These are phyloP conservation scores for Schizopora paradoxa DNA, from an alignment of 1,284 basidiomycete genomes.

Conservation along the genomic window DNA sequence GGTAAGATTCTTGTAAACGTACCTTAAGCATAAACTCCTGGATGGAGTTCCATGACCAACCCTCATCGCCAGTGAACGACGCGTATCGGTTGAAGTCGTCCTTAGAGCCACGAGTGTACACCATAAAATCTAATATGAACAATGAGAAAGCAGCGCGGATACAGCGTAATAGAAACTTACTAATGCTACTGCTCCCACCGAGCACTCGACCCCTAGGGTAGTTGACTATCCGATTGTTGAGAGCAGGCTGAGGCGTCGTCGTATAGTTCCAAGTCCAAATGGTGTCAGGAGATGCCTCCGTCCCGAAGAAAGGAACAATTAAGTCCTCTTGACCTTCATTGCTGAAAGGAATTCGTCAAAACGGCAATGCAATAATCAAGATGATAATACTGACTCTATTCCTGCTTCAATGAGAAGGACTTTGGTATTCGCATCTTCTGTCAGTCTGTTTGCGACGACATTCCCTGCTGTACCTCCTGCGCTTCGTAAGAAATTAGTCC, in stretches of 20 bases:
- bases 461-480: neutral
- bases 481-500: neutral
- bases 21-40: constrained; percentile 3
- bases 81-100: constrained; percentile 10
- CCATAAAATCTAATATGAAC: constrained; percentile 2
- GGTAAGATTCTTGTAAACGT: neutral
- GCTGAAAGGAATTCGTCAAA: neutral
- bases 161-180: neutral
- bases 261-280: constrained; percentile 7
- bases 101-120: constrained; percentile 6
- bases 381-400: neutral
- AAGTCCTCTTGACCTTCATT: too few relatives aligned
- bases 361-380: neutral
- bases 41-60: constrained; percentile 9
- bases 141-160: neutral
- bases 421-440: neutral
- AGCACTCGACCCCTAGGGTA: constrained; percentile 5
- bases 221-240: neutral
- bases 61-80: neutral
- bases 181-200: constrained; percentile 5
- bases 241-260: neutral
- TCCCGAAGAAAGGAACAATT: too few relatives aligned
- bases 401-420: neutral
- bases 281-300: too few relatives aligned
- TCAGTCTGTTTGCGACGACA: neutral